Base-by-base conservation (phyloP, 352 stramenopile species). In the Globisporangium nunn region DNA sequence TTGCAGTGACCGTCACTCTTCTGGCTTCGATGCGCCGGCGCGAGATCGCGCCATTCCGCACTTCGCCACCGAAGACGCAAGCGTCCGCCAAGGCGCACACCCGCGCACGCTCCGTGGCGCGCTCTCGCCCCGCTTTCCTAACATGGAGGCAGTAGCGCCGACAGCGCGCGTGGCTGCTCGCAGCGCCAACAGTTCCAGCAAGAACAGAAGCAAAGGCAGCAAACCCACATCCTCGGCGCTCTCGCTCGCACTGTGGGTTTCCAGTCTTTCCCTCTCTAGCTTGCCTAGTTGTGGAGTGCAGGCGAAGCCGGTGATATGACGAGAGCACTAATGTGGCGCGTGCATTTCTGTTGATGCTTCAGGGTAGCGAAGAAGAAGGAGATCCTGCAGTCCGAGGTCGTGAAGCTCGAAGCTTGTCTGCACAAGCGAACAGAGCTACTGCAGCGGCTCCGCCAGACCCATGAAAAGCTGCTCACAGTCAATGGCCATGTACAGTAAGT, bases 311-410 rank as follows among this genome's bases (percentile, higher is more conserved):
- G n/a, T n/a, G n/a, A n/a, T n/a, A n/a, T n/a, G n/a, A n/a, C n/a
- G n/a, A n/a, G n/a, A n/a, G n/a, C n/a, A n/a, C n/a, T n/a, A 37
- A 3, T 37, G 31, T 6, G 31, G 6, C 31, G 31, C 6, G 41
- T 46, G 18, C 41, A 11, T 11, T 17, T 11, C 17, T 46, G 41
- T 23, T 17, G 18, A 3, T 46, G 8, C 39, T 11, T 15, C 28
- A 56, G 51, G 7, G 51, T 58, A 43, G 53, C 43, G 7, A 58
- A 58, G 53, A 58, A 58, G 33, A 58, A 58, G 40, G 53, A 58
- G 53, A 58, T 58, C 17, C 29, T 58, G 43, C 43, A 58, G 12
- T 43, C 53, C 17, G 53, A 58, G 30, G 44, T 52, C 12, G 43
- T 52, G 30, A 58, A 58, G 31, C 43, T 58, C 10, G 53, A 58